Base-by-base conservation (phyloP, 768 basidiomycete species). In the Phylloporus scabripes region DNA sequence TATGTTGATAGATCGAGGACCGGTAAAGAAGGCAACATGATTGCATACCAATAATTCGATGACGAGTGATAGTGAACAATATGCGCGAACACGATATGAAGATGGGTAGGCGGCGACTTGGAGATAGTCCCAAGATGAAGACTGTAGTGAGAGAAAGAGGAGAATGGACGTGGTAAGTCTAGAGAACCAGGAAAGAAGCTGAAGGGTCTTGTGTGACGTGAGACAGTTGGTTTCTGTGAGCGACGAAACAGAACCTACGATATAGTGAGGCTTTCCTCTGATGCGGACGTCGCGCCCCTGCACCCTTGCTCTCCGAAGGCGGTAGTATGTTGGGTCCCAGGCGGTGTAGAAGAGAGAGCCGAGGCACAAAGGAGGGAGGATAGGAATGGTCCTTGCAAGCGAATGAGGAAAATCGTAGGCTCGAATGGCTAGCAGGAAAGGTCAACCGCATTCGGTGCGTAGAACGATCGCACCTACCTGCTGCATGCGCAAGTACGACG, bases 261-360 rank as follows among this genome's bases (percentile, higher is more conserved):
- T 80, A 60, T 91, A 87, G 49, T 65, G 60, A 8, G 65, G 67
- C 63, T 81, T 86, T 18, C 88, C 86, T 23, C 72, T 74, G 31
- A 87, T 70, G 42, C 85, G 79, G 20, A 90, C 74, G 52, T 82
- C 77, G 17, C 87, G 79, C 2, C 88, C 86, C 70, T 90, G 87
- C 36, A 77, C 70, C 56, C 79, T 76, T 11, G 83, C 81, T 55
- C 70, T 75, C 54, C 75, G 75, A 46, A 79, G 70, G 9, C 77
- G 71, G 20, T 76, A 67, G 65, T 91, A 92, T 17, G 86, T 87
- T 11, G 90, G 92, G 61, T 95, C 83, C 92, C 92, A 95, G 1
- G 76, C 80, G 0, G 82, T 81, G 85, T 92, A 94, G 6, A 85
- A 59, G 14, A 92, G 60, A 17, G 91, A 91, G 14, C 79, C 10